Evolutionary conservation across 768 basidiomycete species (phyloP), one percentile per base, ranked within the genome.

Genomic region (Russula lepida): DNA sequence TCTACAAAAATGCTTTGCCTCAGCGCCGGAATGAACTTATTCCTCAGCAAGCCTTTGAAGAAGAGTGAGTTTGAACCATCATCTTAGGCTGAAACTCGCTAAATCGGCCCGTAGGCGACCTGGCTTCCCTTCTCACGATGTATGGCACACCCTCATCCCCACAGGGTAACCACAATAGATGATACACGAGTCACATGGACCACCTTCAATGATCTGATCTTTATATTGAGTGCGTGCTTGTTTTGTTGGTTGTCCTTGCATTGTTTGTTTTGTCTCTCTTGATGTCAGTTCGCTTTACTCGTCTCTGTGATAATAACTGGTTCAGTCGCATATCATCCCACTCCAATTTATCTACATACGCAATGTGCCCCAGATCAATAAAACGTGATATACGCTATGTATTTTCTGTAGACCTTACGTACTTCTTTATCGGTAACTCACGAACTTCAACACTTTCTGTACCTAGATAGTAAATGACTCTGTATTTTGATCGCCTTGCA

Each of bases 21-120:
- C n/a, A 87, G 84, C 64, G 84, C 85, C 3, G 88, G 88, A 11
- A 89, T 89, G 88, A 86, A 88, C 67, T 76, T 78, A 4, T 89
- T 88, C 70, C 80, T 88, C 65, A 86, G 82, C 68, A 89, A 89
- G 72, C 88, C 88, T 13, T 72, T 88, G 43, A 81, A 77, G 67
- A 84, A 81, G 68, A 74, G 84, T 83, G 61, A 30, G 54, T 62
- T 3, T 19, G 4, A 6, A 9, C 9, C 15, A 43, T 30, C 44
- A 28, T 13, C 8, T 17, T 13, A 25, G 11, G 47, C 46, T 7
- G 15, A n/a, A 37, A 23, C 21, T 33, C 48, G 32, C 49, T 54
- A 27, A 50, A 53, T 21, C 30, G 27, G 15, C 55, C 33, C 39
- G 13, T 59, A 84, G 83, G 71, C 54, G 83, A 84, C 64, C 69